Evolutionary conservation across 169 alveolate genomes (phyloP), one percentile per base, ranked within the genome.

Genomic region (Babesia sp.): DNA sequence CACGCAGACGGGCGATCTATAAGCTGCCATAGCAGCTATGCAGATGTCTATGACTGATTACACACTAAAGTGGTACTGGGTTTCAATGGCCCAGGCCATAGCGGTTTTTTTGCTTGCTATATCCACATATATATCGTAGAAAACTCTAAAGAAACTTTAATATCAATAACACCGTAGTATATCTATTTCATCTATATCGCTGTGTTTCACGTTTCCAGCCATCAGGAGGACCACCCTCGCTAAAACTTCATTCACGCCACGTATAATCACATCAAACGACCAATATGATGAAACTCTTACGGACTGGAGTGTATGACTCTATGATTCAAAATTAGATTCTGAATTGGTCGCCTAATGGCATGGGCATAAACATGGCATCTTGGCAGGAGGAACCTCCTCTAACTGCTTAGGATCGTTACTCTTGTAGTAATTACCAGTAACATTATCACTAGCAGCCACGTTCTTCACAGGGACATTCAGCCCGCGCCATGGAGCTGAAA

Each of bases 1-100:
- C 58, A 81, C 55, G 87, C 63, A 79, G 87, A 79, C 87, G 87
- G 87, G 87, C 87, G 87, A 79, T 79, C 87, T 70, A 58, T 64
- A 77, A 77, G 86, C 56, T 79, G 74, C 83, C 1, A 37, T n/a
- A 41, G 81, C 74, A 60, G 72, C 87, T 16, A 46, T 79, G 87
- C 72, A 66, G 87, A 79, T 69, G 87, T 79, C 87, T 79, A 55
- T 75, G 44, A 51, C 87, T 79, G 87, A 79, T 46, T 54, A 64
- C 36, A 57, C 36, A 33, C n/a, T 55, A 41, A n/a, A n/a, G n/a
- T n/a, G n/a, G n/a, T n/a, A n/a, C n/a, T n/a, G n/a, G n/a, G n/a
- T n/a, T n/a, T n/a, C n/a, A n/a, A n/a, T n/a, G n/a, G n/a, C n/a
- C n/a, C n/a, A n/a, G n/a, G n/a, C n/a, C n/a, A n/a, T n/a, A n/a